phyloP scores from a whole-genome alignment of 768 basidiomycete species.

The Amanita fuliginea region DNA sequence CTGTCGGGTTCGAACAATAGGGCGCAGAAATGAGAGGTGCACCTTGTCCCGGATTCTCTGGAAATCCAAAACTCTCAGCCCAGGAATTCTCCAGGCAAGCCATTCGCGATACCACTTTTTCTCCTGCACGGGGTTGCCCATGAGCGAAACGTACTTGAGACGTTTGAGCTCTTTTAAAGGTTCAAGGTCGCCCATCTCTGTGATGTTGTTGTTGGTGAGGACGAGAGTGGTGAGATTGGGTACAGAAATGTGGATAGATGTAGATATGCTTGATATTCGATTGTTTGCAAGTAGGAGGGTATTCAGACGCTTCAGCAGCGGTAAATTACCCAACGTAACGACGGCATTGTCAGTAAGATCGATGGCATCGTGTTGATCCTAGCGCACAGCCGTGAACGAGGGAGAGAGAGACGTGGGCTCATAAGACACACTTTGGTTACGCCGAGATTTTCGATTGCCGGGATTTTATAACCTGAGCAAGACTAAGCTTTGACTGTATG shows the following conservation, averaged over 20 bases:
- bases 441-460: conserved; percentile 93
- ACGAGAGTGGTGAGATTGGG: conserved; percentile 79
- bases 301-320: conserved; percentile 72
- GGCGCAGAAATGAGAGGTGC: conserved; percentile 34
- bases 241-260: conserved; percentile 71
- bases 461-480: conserved; percentile 78
- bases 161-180: conserved; percentile 66
- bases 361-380: conserved; percentile 93
- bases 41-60: conserved; percentile 93
- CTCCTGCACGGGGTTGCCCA: conserved; percentile 80
- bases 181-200: conserved; percentile 78
- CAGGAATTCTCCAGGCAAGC: conserved; percentile 82
- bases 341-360: conserved; percentile 92
- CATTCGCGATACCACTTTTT: conserved; percentile 97
- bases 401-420: conserved; percentile 8
- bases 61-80: conserved; percentile 88
- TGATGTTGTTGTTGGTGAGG: conserved; percentile 73
- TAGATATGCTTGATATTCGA: conserved; percentile 73
- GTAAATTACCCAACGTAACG: conserved; percentile 71
- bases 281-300: conserved; percentile 87
- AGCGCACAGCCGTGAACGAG: conserved; percentile 10
- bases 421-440: conserved; percentile 61
- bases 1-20: conserved; percentile 9
- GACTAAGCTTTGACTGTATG: conserved; percentile 14
- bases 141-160: conserved; percentile 64